These are phyloP conservation scores for Cadophora luteo-olivacea DNA, from an alignment of 2,329 filamentous ascomycete species.

Conservation along the genomic window DNA sequence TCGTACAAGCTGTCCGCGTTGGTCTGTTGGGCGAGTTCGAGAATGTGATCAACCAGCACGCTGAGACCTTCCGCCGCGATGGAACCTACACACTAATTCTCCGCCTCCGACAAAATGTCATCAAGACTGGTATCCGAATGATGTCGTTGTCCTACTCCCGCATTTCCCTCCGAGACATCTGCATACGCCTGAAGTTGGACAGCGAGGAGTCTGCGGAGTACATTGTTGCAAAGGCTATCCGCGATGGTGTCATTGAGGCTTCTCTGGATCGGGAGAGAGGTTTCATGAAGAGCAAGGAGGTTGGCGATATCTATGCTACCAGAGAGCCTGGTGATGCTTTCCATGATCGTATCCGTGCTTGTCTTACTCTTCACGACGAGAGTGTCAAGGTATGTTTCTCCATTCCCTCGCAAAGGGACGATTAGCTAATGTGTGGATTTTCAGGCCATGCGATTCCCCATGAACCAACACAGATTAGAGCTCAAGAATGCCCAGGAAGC, in stretches of 20 bases:
- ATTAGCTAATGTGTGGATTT: conserved; percentile 16
- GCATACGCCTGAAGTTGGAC: conserved; percentile 89
- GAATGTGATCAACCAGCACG: conserved; percentile 81
- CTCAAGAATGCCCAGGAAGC: conserved; percentile 98
- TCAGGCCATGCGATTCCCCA: conserved; percentile 97
- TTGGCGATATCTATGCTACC: conserved; percentile 95
- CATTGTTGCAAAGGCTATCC: conserved; percentile 97
- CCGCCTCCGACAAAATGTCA: conserved; percentile 95
- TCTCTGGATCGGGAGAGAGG: conserved; percentile 92
- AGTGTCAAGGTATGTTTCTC: conserved; percentile 82
- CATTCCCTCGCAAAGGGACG: conserved; percentile 1
- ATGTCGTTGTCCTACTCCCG: conserved; percentile 98
- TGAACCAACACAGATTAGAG: conserved; percentile 98
- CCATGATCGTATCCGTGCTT: conserved; percentile 94
- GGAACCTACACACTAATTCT: conserved; percentile 95
- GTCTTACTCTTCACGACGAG: conserved; percentile 91
- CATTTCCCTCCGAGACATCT: conserved; percentile 96
- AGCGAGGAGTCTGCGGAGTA: conserved; percentile 98
- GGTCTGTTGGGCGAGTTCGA: conserved; percentile 95
- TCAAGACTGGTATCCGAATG: conserved; percentile 99
- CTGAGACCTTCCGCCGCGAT: conserved; percentile 87
- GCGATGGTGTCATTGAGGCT: conserved; percentile 96
- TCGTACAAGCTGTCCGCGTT: conserved; percentile 95
- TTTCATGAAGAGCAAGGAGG: conserved; percentile 98
- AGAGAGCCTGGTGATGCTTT: conserved; percentile 96